Evolutionary conservation across 2,329 filamentous ascomycete species (phyloP).

Genomic region (Alternaria longipes): DNA sequence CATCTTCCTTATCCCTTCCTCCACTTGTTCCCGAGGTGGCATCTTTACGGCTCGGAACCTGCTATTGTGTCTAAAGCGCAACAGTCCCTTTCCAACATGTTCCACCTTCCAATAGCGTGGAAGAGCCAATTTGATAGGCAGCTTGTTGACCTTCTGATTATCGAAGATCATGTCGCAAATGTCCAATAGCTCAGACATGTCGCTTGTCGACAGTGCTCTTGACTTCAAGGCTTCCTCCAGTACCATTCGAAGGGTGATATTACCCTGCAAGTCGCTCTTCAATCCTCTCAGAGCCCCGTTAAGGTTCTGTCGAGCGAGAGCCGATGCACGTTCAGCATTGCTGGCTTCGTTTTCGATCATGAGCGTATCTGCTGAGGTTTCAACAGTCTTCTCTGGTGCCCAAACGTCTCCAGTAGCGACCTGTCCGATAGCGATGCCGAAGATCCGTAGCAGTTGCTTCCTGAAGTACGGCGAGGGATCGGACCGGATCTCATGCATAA

Average conservation of each 20-base stretch:
- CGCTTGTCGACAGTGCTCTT: conserved; percentile 59
- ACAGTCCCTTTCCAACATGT: conserved; percentile 59
- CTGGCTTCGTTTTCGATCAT: conserved; percentile 65
- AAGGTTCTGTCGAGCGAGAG: conserved; percentile 65
- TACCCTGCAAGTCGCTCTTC: conserved; percentile 61
- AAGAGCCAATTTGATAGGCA: conserved; percentile 61
- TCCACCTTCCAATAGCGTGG: conserved; percentile 66
- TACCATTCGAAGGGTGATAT: conserved; percentile 61
- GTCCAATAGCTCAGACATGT: conserved; percentile 66
- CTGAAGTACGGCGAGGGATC: conserved; percentile 68
- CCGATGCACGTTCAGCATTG: conserved; percentile 56
- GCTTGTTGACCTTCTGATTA: conserved; percentile 55
- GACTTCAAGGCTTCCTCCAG: conserved; percentile 66
- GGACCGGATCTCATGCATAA: conserved; percentile 64
- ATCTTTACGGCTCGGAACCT: conserved; percentile 31
- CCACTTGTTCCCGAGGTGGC: conserved; percentile 11
- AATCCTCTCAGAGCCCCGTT: conserved; percentile 66
- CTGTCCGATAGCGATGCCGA: conserved; percentile 65
- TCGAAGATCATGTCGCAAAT: conserved; percentile 66
- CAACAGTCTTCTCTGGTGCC: conserved; percentile 38
- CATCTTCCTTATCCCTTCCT: background rate
- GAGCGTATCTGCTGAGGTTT: conserved; percentile 54
- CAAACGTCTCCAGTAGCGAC: conserved; percentile 65
- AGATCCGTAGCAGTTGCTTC: conserved; percentile 60
- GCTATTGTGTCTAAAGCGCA: conserved; percentile 44